These are phyloP conservation scores for Tetrapyrgos nigripes DNA, from an alignment of 1,284 basidiomycete species.

Conservation along the genomic window DNA sequence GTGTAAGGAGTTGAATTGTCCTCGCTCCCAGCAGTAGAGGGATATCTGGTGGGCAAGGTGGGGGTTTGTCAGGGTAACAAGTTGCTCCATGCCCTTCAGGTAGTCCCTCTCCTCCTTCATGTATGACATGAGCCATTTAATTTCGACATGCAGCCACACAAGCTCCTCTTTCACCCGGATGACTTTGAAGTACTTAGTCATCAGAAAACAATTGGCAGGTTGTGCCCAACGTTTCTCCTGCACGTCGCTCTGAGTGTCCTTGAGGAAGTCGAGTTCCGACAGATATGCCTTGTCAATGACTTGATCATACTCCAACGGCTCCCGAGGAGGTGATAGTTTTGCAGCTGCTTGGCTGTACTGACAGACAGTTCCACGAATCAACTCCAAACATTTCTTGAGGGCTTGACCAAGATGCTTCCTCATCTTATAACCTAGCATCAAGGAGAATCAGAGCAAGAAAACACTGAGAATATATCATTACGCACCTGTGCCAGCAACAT, in stretches of 20 bases:
- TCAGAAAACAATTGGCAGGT: constrained; percentile 21
- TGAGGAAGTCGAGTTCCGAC: constrained; percentile 23
- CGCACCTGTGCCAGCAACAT: constrained; percentile 4
- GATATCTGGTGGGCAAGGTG: constrained; percentile 11
- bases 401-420: constrained; percentile 20
- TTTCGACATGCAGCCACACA: constrained; percentile 28
- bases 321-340: not conserved
- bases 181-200: constrained; percentile 24
- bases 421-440: constrained; percentile 20
- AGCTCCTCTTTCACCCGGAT: constrained; percentile 30
- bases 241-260: constrained; percentile 30
- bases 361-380: constrained; percentile 4
- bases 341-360: constrained; percentile 1
- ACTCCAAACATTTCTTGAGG: constrained; percentile 12
- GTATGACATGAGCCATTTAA: constrained; percentile 24
- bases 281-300: constrained; percentile 27
- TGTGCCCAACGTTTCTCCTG: constrained; percentile 28
- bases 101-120: constrained; percentile 24
- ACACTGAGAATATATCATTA: not conserved
- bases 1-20: constrained; percentile 7
- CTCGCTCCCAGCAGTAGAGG: constrained; percentile 3
- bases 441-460: not conserved
- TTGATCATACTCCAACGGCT: not conserved
- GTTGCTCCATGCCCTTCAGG: not conserved
- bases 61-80: not conserved